Percentiles rank a stretch among this genome's conserved stretches.
Evolutionary conservation across 768 basidiomycete genomes (phyloP).

Genomic region (Leccinum variicolor): DNA sequence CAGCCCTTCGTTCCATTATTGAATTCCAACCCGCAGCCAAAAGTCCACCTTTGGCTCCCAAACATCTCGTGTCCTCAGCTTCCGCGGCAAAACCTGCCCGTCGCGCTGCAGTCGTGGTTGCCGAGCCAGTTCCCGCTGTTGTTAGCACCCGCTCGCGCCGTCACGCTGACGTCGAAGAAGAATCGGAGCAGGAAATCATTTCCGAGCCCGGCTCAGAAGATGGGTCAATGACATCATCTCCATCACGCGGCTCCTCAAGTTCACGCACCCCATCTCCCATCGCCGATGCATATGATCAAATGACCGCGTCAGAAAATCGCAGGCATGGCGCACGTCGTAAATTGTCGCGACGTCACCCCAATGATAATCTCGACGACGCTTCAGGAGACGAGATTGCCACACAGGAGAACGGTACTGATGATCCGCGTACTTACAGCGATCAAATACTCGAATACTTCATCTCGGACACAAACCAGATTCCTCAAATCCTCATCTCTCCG

Average conservation of each 20-base stretch:
- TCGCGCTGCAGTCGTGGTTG: constrained; percentile 15
- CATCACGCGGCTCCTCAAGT: constrained; percentile 79
- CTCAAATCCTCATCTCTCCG: constrained; percentile 80
- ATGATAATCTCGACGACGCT: constrained; percentile 43
- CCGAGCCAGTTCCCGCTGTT: constrained; percentile 14
- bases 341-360: constrained; percentile 44
- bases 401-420: constrained; percentile 45
- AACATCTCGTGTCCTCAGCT: constrained; percentile 79
- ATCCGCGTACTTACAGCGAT: constrained; percentile 81
- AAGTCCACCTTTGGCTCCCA: constrained; percentile 93
- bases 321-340: constrained; percentile 43
- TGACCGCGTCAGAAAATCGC: constrained; percentile 19
- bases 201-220: constrained; percentile 81
- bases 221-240: constrained; percentile 87
- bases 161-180: constrained; percentile 47
- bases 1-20: constrained; percentile 84
- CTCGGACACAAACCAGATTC: constrained; percentile 91
- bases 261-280: constrained; percentile 95
- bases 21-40: constrained; percentile 88
- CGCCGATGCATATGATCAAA: constrained; percentile 39
- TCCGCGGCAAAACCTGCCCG: constrained; percentile 38
- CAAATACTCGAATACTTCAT: constrained; percentile 98
- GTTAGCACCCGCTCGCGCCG: constrained; percentile 60
- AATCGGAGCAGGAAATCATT: constrained; percentile 58
- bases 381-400: constrained; percentile 40